Conservation (phyloP, 352 stramenopile species). For the Globisporangium sylvaticum region DNA sequence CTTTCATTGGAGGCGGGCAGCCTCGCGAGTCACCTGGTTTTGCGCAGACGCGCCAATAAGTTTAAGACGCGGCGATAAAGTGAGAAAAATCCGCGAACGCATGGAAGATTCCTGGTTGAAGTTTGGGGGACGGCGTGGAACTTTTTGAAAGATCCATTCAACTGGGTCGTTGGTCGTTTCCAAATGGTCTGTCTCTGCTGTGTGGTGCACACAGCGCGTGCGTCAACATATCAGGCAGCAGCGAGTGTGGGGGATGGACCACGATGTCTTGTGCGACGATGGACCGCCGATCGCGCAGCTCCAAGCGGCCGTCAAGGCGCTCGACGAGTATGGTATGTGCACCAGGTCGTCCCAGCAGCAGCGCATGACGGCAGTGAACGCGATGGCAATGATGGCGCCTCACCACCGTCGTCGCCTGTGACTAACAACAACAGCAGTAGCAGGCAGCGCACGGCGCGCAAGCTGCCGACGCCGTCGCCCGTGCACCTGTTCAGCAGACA, state of each 20-base stretch:
- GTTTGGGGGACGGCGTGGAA: background rate
- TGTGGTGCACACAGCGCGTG: no score
- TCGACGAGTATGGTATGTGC: slow-evolving; percentile 40
- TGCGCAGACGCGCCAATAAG: no score
- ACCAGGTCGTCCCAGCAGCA: slow-evolving; percentile 13
- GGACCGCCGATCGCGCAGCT: slow-evolving; percentile 37
- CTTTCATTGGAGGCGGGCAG: no score
- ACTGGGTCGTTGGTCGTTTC: background rate
- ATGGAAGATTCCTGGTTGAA: background rate
- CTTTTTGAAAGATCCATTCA: background rate
- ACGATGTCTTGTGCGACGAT: slow-evolving; percentile 40
- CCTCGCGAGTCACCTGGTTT: no score
- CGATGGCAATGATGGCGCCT: background rate
- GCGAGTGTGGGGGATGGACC: slow-evolving; percentile 31
- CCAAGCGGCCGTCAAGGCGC: slow-evolving; percentile 30
- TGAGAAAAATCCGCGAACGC: background rate
- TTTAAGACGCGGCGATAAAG: background rate
- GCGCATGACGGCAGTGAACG: background rate
- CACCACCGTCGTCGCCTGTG: background rate
- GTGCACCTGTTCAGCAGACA: slow-evolving; percentile 30
- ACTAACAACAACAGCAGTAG: background rate
- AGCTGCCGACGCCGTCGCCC: slow-evolving; percentile 12
- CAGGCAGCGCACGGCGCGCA: slow-evolving; percentile 3
- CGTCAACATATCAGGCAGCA: no score
- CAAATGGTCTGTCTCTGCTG: background rate